phyloP scores from a whole-genome alignment of 2,329 filamentous ascomycete genomes.

The Colletotrichum tabaci region DNA sequence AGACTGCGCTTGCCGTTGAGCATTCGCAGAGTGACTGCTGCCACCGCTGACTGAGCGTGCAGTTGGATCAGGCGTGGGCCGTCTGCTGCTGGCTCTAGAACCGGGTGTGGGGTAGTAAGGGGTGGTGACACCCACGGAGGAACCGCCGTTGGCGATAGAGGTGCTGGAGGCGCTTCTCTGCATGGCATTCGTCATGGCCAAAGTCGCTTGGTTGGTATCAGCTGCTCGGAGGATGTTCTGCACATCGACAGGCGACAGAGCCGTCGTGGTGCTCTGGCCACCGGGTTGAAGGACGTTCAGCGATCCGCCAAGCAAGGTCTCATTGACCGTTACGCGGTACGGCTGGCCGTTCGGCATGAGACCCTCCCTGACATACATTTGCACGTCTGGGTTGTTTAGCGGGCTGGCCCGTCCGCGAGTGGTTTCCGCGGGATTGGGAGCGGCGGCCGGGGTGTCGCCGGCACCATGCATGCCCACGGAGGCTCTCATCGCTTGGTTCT shows the following conservation, averaged over 20 bases:
- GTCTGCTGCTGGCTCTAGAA: constrained; percentile 61
- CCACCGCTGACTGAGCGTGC: constrained; percentile 51
- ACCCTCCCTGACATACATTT: constrained; percentile 40
- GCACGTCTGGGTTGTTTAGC: constrained; percentile 41
- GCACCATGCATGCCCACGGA: constrained; percentile 58
- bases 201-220: constrained; percentile 61
- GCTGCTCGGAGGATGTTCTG: constrained; percentile 62
- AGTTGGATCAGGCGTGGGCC: constrained; percentile 62
- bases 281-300: constrained; percentile 30
- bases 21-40: constrained; percentile 46
- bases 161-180: constrained; percentile 65
- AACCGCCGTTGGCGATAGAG: constrained; percentile 55
- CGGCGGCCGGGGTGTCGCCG: constrained; percentile 50
- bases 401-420: constrained; percentile 51
- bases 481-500: constrained; percentile 60
- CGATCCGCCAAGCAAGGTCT: constrained; percentile 36
- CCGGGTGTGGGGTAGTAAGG: constrained; percentile 53
- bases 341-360: constrained; percentile 42
- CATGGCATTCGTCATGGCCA: constrained; percentile 63
- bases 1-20: constrained; percentile 46
- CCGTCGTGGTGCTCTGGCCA: constrained; percentile 25
- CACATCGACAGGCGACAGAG: constrained; percentile 59
- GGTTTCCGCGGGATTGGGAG: constrained; percentile 45
- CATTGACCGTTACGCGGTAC: constrained; percentile 43
- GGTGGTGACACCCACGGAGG: constrained; percentile 61